Percentiles rank a stretch among this genome's conserved stretches.
Conservation (phyloP, 345 rosid genomes). For the Salix dunnii region DNA sequence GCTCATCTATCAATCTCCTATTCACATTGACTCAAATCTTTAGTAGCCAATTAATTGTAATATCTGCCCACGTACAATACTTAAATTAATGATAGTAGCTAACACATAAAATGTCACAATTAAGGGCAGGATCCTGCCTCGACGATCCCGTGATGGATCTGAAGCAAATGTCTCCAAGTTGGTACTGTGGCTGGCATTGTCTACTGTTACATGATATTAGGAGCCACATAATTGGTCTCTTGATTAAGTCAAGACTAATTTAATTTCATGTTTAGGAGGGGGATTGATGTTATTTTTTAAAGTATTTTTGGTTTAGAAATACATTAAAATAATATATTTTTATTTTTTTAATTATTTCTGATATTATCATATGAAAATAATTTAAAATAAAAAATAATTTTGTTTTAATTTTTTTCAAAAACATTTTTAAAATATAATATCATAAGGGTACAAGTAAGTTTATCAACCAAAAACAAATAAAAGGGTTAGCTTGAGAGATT, state of each 20-base stretch:
- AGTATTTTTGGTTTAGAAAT: too few species aligned
- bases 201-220: slow-evolving; percentile 22
- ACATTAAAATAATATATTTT: too few species aligned
- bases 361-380: too few species aligned
- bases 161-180: slow-evolving; percentile 29
- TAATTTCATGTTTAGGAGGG: too few species aligned
- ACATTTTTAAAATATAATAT: too few species aligned
- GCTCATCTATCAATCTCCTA: slow-evolving; percentile 11
- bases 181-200: slow-evolving; percentile 9
- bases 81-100: slow-evolving; percentile 10
- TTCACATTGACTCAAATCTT: background rate
- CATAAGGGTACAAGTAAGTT: background rate
- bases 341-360: too few species aligned
- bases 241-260: background rate
- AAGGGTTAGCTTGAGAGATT: background rate
- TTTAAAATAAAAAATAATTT: too few species aligned
- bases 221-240: slow-evolving; percentile 42
- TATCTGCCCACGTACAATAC: slow-evolving; percentile 3
- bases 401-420: too few species aligned
- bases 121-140: slow-evolving; percentile 49
- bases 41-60: slow-evolving; percentile 22
- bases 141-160: slow-evolving; percentile 49
- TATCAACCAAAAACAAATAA: background rate
- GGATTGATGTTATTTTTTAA: too few species aligned
- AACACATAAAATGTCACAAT: background rate